Conservation (phyloP, 192 early-diverging fungal genomes). For the Backusella tuberculispora region DNA sequence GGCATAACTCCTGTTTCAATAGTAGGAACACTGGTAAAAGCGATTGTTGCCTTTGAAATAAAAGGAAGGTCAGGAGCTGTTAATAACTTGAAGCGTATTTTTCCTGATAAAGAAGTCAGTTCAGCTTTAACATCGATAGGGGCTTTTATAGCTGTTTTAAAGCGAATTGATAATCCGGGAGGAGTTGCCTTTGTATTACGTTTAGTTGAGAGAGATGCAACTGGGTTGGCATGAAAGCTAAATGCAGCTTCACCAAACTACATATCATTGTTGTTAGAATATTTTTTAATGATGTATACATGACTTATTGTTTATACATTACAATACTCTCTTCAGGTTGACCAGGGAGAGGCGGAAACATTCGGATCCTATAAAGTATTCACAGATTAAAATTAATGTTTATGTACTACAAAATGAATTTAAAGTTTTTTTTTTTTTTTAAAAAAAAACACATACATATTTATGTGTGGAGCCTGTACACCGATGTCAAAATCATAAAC, state of each 20-base stretch:
- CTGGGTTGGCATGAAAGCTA: conserved; percentile 30
- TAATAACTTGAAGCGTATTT: conserved; percentile 36
- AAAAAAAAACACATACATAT: conserved; percentile 19
- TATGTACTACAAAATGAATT: no score
- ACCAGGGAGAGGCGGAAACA: conserved; percentile 32
- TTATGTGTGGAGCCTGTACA: conserved; percentile 37
- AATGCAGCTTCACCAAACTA: conserved; percentile 39
- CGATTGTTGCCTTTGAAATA: conserved; percentile 28
- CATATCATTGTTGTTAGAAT: no score
- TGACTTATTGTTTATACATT: neutral
- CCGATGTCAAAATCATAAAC: conserved; percentile 41
- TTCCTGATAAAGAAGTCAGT: conserved; percentile 30
- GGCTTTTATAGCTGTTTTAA: conserved; percentile 29
- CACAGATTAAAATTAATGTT: no score
- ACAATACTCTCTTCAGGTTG: conserved; percentile 37
- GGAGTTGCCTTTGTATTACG: neutral
- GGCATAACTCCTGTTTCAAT: conserved; percentile 41
- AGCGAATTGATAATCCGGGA: conserved; percentile 31
- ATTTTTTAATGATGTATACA: neutral
- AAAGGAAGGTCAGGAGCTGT: conserved; percentile 38
- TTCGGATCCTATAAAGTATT: conserved; percentile 12
- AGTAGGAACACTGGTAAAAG: conserved; percentile 30
- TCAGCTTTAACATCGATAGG: conserved; percentile 31
- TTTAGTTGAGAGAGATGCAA: conserved; percentile 16
- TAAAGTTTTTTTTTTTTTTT: neutral